Percentiles rank a stretch among this genome's conserved stretches.
Evolutionary conservation across 225 moss, liverwort and hornwort species (phyloP).

Genomic region (Polytrichum formosum): DNA sequence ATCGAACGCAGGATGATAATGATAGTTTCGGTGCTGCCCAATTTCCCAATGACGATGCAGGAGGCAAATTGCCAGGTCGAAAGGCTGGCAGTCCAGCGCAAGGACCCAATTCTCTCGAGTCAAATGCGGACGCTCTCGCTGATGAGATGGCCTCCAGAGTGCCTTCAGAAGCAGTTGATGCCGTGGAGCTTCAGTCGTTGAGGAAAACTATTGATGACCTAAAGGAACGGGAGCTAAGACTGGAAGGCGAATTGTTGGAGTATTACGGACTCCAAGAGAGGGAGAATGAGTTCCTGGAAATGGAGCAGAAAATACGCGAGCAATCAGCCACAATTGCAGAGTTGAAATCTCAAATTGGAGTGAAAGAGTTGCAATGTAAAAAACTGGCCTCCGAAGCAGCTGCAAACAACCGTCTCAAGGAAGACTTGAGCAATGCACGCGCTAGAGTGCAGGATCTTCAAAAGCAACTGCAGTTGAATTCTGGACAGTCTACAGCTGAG

Average conservation of each 20-base stretch:
- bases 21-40: background rate
- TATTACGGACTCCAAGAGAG: conserved; percentile 44
- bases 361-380: conserved; percentile 27
- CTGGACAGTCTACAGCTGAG: conserved; percentile 54
- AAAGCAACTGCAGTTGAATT: conserved; percentile 45
- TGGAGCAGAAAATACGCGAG: conserved; percentile 41
- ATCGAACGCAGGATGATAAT: conserved; percentile 32
- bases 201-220: conserved; percentile 31
- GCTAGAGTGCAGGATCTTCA: conserved; percentile 42
- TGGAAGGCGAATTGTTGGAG: conserved; percentile 48
- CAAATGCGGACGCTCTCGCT: background rate
- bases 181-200: conserved; percentile 40
- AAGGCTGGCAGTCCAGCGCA: background rate
- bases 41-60: background rate
- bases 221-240: conserved; percentile 40
- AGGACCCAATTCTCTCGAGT: background rate
- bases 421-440: conserved; percentile 42
- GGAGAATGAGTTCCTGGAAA: conserved; percentile 29
- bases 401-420: conserved; percentile 16
- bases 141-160: too few relatives aligned
- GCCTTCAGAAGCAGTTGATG: conserved; percentile 17
- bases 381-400: conserved; percentile 19
- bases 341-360: conserved; percentile 25
- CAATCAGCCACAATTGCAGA: conserved; percentile 23
- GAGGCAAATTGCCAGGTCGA: background rate